Evolutionary conservation across 768 basidiomycete genomes (phyloP), one percentile per base, ranked within the genome.

Genomic region (Pleurotus djamor): DNA sequence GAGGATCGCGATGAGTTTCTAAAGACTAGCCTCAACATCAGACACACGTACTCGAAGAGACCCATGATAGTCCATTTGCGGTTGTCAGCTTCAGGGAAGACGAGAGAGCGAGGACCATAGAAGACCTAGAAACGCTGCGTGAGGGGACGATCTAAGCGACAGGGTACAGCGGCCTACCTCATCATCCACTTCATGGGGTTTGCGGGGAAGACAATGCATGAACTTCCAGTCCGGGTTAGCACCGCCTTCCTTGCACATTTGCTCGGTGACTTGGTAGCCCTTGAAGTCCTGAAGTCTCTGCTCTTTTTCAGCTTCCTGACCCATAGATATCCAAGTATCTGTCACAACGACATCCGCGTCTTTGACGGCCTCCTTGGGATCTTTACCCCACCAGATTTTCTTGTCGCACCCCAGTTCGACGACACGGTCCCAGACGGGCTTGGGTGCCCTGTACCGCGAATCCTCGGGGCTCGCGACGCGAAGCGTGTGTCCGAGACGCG

Each of bases 311-410:
- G 88, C 90, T 73, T 98, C 97, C 73, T 97, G 94, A 14, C 97
- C 97, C 97, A 99, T 98, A 2, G 96, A 98, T 63, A 98, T 94
- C 94, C 96, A 99, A 4, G 97, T 99, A 71, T 99, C 97, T 2
- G 97, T 99, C 9, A 97, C 84, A 49, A 98, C 91, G n/a, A 98
- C 85, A 67, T 98, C 93, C 5, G 97, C 97, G 47, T 86, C 88
- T 3, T 87, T 72, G 5, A 98, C 91, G 0, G 97, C 97, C 69
- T 95, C 92, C 52, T 79, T 81, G 1, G 96, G 96, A 65, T 93
- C 89, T 8, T 70, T 75, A 33, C 83, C 83, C 92, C 91, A 92
- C 75, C 76, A 81, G 49, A 93, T 91, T 52, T 74, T 71, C 65
- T 87, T 81, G 62, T 92, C 89, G 66, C 89, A 91, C 6, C 77